Evolutionary conservation across 192 early-diverging fungal genomes (phyloP), one percentile per base, ranked within the genome.

Genomic region (Coemansia reversa): DNA sequence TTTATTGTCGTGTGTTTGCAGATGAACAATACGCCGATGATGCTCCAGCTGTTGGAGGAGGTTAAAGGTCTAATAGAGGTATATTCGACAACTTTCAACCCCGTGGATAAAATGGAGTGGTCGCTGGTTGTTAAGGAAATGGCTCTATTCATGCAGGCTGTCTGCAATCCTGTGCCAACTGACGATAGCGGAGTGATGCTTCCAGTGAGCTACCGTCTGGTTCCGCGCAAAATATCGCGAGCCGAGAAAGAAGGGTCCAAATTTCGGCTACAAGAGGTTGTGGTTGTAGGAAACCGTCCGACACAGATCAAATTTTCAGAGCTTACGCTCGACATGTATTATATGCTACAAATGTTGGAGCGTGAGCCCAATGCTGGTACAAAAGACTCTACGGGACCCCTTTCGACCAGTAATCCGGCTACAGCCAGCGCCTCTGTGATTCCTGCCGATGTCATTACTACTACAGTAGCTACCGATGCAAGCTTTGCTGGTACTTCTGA

Each of bases 291-390:
- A 24, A 98, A 95, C 72, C 89, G 91, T 59, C 92, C 92, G 45
- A 93, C 92, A 47, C 95, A 98, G 76, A 95, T 96, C 74, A 97
- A 98, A 64, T 98, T 98, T 72, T 95, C 95, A 0, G 95, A 98
- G 74, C 83, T 98, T 32, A 97, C 93, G 0, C 79, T 97, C 50
- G 97, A 99, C 63, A 94, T 98, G 93, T 96, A 94, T 78, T 90
- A 94, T 35, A 91, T 99, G 67, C 72, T 96, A 25, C 96, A 98
- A 67, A 90, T 92, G 30, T 85, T 99, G n/a, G 97, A 83, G 62
- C 72, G 79, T 52, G 70, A 82, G 61, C 70, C 76, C 27, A 76
- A 60, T 45, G 32, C 52, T 5, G 22, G 14, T n/a, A 6, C 50
- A 19, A 58, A 63, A 19, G 63, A 65, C 3, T 20, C 32, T 4